phyloP scores from a whole-genome alignment of 2,329 filamentous ascomycete genomes.

The Torrubiella hemipterigena region DNA sequence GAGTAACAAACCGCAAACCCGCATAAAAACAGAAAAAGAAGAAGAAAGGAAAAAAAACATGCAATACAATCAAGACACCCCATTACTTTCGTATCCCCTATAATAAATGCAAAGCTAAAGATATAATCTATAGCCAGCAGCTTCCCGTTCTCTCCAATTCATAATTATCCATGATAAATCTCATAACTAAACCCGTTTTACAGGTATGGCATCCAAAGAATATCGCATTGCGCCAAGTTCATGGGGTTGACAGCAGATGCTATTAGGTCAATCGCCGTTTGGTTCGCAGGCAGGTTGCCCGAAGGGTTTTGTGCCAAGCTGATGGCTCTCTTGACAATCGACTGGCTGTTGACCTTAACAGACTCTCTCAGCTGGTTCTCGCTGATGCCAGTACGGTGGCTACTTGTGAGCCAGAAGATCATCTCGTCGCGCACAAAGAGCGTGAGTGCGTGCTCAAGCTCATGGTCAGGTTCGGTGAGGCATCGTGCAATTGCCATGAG shows the following conservation, averaged over 20 bases:
- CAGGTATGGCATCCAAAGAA: constrained; percentile 95
- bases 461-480: constrained; percentile 75
- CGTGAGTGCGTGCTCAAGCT: constrained; percentile 88
- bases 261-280: constrained; percentile 91
- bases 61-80: too few relatives aligned
- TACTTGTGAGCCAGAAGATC: constrained; percentile 87
- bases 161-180: too few relatives aligned
- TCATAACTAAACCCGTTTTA: constrained; percentile 32
- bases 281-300: constrained; percentile 81
- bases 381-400: constrained; percentile 44
- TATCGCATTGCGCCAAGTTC: constrained; percentile 78
- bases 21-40: too few relatives aligned
- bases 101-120: too few relatives aligned
- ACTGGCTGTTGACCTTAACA: constrained; percentile 76
- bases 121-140: too few relatives aligned
- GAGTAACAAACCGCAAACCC: too few relatives aligned
- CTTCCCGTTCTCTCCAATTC: too few relatives aligned
- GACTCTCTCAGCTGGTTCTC: constrained; percentile 64
- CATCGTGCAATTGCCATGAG: constrained; percentile 95
- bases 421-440: constrained; percentile 97
- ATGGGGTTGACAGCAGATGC: constrained; percentile 87
- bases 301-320: constrained; percentile 68
- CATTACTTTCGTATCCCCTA: too few relatives aligned
- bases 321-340: constrained; percentile 82
- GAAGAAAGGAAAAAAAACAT: too few relatives aligned